Evolutionary conservation across 2,329 filamentous ascomycete genomes (phyloP).

Genomic region (Alternaria atra): DNA sequence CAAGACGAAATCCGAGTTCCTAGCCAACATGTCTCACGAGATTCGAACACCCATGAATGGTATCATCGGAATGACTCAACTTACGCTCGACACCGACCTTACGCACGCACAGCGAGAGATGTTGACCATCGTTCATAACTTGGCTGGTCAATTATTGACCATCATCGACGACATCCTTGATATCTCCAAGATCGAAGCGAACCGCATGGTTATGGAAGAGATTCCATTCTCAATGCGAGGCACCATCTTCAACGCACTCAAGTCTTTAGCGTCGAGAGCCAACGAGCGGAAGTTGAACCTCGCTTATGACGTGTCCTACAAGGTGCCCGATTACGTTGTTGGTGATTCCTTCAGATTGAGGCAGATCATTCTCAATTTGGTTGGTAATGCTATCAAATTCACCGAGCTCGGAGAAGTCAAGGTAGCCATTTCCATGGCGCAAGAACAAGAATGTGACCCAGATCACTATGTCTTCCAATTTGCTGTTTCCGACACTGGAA

Average conservation of each 20-base stretch:
- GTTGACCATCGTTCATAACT: conserved; percentile 96
- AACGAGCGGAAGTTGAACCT: conserved; percentile 95
- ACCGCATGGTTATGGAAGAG: conserved; percentile 97
- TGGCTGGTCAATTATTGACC: conserved; percentile 93
- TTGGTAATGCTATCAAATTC: conserved; percentile 99
- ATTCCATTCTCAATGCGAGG: conserved; percentile 94
- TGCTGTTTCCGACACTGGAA: conserved; percentile 93
- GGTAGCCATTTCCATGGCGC: conserved; percentile 82
- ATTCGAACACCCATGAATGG: conserved; percentile 98
- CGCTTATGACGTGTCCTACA: conserved; percentile 91
- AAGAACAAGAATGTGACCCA: conserved; percentile 69
- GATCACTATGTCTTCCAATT: conserved; percentile 95
- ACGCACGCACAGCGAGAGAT: conserved; percentile 97
- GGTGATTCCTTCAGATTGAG: conserved; percentile 95
- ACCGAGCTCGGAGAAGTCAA: conserved; percentile 97
- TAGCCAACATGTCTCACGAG: conserved; percentile 99
- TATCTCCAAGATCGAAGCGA: conserved; percentile 84
- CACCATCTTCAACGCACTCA: conserved; percentile 96
- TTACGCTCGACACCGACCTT: conserved; percentile 91
- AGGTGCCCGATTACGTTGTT: conserved; percentile 92
- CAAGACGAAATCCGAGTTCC: conserved; percentile 97
- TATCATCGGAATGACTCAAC: conserved; percentile 97
- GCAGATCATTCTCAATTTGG: conserved; percentile 96
- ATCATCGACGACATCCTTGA: conserved; percentile 87
- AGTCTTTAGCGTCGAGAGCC: conserved; percentile 95